Percentiles rank a stretch among this genome's conserved stretches.
phyloP scores from a whole-genome alignment of 371 early-diverging fungal genomes.

The Syncephalis fuscata region DNA sequence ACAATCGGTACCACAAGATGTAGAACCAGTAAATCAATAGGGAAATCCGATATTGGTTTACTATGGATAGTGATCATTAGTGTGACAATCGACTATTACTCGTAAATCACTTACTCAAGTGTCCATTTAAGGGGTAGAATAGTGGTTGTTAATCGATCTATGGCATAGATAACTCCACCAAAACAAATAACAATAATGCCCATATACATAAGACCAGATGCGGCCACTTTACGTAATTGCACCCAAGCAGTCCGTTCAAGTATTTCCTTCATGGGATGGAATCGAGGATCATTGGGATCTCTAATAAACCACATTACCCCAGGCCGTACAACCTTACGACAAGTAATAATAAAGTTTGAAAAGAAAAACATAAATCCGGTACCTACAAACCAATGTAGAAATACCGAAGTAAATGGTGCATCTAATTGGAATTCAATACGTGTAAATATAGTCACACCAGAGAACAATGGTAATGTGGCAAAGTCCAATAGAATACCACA shows the following conservation, averaged over 20 bases:
- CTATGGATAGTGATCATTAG: no score
- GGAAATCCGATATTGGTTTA: constrained; percentile 47
- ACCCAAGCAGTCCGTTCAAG: constrained; percentile 50
- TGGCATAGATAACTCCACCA: constrained; percentile 28
- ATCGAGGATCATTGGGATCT: constrained; percentile 85
- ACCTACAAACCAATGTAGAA: constrained; percentile 82
- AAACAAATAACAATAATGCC: constrained; percentile 44
- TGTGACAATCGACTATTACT: no score
- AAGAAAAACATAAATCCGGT: constrained; percentile 85
- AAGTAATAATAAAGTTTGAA: constrained; percentile 56
- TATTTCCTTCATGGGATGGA: constrained; percentile 82
- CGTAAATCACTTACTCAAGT: constrained; percentile 23
- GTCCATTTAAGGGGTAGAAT: constrained; percentile 27
- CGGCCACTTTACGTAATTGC: constrained; percentile 62
- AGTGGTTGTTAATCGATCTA: constrained; percentile 11
- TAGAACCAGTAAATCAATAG: constrained; percentile 54
- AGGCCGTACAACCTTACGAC: constrained; percentile 63
- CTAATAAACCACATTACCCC: constrained; percentile 94
- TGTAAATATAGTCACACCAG: constrained; percentile 26
- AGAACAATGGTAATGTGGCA: constrained; percentile 53
- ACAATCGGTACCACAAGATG: constrained; percentile 49
- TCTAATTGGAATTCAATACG: constrained; percentile 28
- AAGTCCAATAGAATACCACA: constrained; percentile 70
- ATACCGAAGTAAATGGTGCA: constrained; percentile 45
- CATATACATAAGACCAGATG: constrained; percentile 62